Base-by-base conservation (phyloP, 768 basidiomycete species). In the Boletus barrowsii region DNA sequence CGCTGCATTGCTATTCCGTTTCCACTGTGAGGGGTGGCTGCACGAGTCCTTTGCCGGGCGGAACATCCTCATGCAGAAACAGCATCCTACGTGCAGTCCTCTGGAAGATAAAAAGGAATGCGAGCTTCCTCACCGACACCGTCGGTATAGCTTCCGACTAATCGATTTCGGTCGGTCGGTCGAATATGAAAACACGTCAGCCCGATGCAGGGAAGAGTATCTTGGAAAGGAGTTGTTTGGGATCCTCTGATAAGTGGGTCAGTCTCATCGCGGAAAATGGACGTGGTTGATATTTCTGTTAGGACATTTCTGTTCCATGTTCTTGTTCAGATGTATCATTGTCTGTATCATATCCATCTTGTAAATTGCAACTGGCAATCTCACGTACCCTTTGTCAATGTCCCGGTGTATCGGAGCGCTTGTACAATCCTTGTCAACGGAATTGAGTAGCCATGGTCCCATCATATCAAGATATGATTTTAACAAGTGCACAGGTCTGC, bases 161-260 rank as follows among this genome's bases (percentile, higher is more conserved):
- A 79, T 80, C 50, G 79, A 81, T 57, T 79, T 80, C 41, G 79
- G 80, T n/a, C 71, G 80, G 42, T 67, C 70, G 24, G 33, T 18
- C 17, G 9, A 49, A 20, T 35, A 18, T 1, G 0, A 32, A 7
- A 0, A 15, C 0, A 0, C 6, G 15, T 7, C 2, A 15, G n/a
- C 0, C 10, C 30, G 29, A 37, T 9, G 33, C 15, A 3, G 0
- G 5, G 53, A 54, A 26, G 42, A 53, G 53, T 5, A 0, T 4
- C 0, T 0, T 5, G 58, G 41, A 22, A 52, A 35, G 40, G 0
- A 7, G 1, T 20, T 61, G 18, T 61, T 60, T 45, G 20, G 35
- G 33, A 13, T 61, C 15, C 2, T 47, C 24, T 40, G 35, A 48
- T 41, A 13, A 1, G 13, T 35, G 4, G 33, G 33, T 17, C 37